Base-by-base conservation (phyloP, 306 rosid species). In the Begonia peltatifolia region DNA sequence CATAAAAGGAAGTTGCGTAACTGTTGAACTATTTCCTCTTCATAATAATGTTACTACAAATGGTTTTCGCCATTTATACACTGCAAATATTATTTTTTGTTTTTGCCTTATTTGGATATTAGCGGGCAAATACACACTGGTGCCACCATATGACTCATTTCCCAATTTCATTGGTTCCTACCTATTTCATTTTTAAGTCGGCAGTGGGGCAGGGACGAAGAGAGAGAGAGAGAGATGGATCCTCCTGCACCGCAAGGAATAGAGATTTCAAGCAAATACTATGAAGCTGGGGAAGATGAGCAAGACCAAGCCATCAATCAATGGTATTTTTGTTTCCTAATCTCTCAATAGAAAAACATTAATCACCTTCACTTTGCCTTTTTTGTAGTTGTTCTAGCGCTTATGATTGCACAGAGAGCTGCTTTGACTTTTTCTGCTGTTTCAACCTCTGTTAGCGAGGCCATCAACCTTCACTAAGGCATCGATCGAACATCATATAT, bases 191-290 rank as follows among this genome's bases (percentile, higher is more conserved):
- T 25, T 25, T 25, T 25, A 25, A 25, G 6, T 25, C 35, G 35
- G 2, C 35, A 25, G 6, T 1, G 35, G 35, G 35, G 2, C 2
- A 25, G 35, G 2, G 48, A 44, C 14, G 11, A 6, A 3, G 18
- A 50, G 50, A 64, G 1, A 18, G 52, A 67, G 47, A 18, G 48
- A 66, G n/a, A 54, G 23, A 86, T 87, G 95, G 89, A 83, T 7
- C 89, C 93, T 42, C 93, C 93, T 13, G 65, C 65, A 41, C 35
- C 82, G 51, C 95, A 87, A 60, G 64, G 93, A 56, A 71, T 80
- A 10, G 82, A 87, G 2, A 54, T 55, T 57, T 68, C 83, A 6
- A 58, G 47, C 73, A 74, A 59, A 22, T 0, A 44, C 14, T 7
- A 44, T 3, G 48, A 2, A 44, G 48, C 14, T 2, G 48, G 48